Evolutionary conservation across 2,329 filamentous ascomycete species (phyloP).

Genomic region (Neodidymelliopsis sp.): DNA sequence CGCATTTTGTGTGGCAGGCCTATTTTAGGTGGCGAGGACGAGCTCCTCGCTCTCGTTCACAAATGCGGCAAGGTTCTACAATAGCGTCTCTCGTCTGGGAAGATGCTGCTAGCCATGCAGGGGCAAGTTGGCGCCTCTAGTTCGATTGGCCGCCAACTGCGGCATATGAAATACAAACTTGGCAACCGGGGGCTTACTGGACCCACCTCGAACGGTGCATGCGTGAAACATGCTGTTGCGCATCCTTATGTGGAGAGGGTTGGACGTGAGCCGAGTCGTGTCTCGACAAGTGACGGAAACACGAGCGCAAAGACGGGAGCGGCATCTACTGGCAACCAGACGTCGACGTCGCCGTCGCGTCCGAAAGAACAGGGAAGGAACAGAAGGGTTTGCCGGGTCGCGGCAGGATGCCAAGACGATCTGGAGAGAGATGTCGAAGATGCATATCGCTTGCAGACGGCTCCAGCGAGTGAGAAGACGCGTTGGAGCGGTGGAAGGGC

Average conservation of each 20-base stretch:
- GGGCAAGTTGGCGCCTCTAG: constrained; percentile 21
- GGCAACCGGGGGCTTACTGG: constrained; percentile 21
- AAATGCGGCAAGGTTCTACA: constrained; percentile 28
- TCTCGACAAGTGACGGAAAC: constrained; percentile 16
- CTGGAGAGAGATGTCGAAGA: constrained; percentile 20
- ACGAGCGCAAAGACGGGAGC: constrained; percentile 2
- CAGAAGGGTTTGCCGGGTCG: constrained; percentile 25
- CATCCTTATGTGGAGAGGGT: constrained; percentile 32
- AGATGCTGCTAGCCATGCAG: constrained; percentile 38
- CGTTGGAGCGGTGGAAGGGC: constrained; percentile 12
- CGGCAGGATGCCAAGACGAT: constrained; percentile 34
- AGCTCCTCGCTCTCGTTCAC: constrained; percentile 27
- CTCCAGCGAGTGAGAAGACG: constrained; percentile 22
- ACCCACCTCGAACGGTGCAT: constrained; percentile 32
- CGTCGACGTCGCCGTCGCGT: not conserved
- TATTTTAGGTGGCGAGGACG: constrained; percentile 46
- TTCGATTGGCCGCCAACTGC: constrained; percentile 36
- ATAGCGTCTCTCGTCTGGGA: constrained; percentile 25
- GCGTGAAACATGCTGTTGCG: constrained; percentile 37
- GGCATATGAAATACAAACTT: constrained; percentile 37
- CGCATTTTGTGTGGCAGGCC: constrained; percentile 44
- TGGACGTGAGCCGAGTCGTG: constrained; percentile 18
- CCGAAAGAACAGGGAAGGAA: constrained; percentile 16
- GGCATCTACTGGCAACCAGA: not conserved
- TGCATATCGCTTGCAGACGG: constrained; percentile 29